These are phyloP conservation scores for Fistulifera pelliculosa DNA, from an alignment of 108 stramenopile species.

Conservation along the genomic window DNA sequence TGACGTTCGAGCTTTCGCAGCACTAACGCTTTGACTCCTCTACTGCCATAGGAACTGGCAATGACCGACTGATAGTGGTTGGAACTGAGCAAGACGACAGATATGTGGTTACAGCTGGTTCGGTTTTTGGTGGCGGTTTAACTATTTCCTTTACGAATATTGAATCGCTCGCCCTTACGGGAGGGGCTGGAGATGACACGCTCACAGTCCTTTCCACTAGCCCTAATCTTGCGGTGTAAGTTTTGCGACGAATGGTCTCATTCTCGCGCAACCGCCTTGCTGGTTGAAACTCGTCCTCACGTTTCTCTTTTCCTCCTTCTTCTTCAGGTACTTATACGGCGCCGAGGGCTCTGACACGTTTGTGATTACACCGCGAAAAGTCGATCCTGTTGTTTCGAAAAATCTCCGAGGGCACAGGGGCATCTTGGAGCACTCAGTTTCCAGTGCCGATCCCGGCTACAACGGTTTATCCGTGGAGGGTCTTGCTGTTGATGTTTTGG, in stretches of 20 bases:
- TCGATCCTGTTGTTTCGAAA: conserved; percentile 21
- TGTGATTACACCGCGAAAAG: conserved; percentile 14
- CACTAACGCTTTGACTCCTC: too few relatives aligned
- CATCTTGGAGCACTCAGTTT: conserved; percentile 20
- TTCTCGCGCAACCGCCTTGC: too few relatives aligned
- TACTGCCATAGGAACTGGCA: too few relatives aligned
- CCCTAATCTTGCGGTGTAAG: conserved; percentile 3
- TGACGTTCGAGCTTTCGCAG: too few relatives aligned
- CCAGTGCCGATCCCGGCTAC: conserved; percentile 15
- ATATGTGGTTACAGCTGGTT: conserved; percentile 27
- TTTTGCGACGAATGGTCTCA: too few relatives aligned
- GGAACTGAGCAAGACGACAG: conserved; percentile 24
- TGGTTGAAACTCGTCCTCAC: too few relatives aligned
- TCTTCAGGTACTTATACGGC: conserved; percentile 14
- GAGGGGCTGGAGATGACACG: conserved; percentile 25
- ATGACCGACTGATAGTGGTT: conserved; percentile 14
- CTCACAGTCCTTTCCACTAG: conserved; percentile 23
- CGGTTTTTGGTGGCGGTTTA: conserved; percentile 26
- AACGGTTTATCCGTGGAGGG: conserved; percentile 16
- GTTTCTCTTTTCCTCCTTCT: too few relatives aligned
- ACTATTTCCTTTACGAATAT: conserved; percentile 22
- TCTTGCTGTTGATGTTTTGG: conserved; percentile 17
- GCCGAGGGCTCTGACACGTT: conserved; percentile 19
- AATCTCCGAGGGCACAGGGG: conserved; percentile 29
- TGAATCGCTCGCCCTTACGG: conserved; percentile 16